phyloP scores from a whole-genome alignment of 1,139 yeast genomes.

The Debaryomycetaceae sp. region DNA sequence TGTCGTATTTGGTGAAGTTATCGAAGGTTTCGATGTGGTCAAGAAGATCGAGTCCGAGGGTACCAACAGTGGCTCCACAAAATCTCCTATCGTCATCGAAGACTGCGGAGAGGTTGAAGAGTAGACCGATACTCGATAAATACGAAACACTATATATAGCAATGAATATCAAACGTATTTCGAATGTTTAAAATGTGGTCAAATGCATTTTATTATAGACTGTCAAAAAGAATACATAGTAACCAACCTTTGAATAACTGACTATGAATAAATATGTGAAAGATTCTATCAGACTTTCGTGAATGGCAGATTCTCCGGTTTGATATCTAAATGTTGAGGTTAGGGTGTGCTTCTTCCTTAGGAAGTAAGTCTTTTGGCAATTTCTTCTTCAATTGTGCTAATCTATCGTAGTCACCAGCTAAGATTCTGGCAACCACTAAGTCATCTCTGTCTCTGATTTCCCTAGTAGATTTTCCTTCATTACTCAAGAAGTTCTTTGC shows the following conservation, averaged over 20 bases:
- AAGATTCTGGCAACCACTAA: constrained; percentile 78
- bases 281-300: neutral
- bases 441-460: constrained; percentile 69
- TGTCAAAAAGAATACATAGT: constrained; percentile 1
- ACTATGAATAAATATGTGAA: neutral
- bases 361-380: constrained; percentile 40
- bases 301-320: neutral
- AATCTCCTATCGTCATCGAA: constrained; percentile 31
- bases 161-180: neutral
- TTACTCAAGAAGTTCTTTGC: constrained; percentile 54
- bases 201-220: neutral
- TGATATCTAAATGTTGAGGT: constrained; percentile 26
- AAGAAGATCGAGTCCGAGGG: constrained; percentile 36
- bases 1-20: constrained; percentile 42
- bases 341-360: constrained; percentile 31
- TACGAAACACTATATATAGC: too few species aligned
- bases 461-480: constrained; percentile 55
- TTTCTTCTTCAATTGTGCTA: constrained; percentile 65
- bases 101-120: constrained; percentile 32
- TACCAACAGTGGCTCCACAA: constrained; percentile 25
- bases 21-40: constrained; percentile 37
- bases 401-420: constrained; percentile 80
- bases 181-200: neutral
- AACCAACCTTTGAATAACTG: constrained; percentile 1
- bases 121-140: neutral